Evolutionary conservation across 306 rosid species (phyloP).

Genomic region (Benincasa hispida): DNA sequence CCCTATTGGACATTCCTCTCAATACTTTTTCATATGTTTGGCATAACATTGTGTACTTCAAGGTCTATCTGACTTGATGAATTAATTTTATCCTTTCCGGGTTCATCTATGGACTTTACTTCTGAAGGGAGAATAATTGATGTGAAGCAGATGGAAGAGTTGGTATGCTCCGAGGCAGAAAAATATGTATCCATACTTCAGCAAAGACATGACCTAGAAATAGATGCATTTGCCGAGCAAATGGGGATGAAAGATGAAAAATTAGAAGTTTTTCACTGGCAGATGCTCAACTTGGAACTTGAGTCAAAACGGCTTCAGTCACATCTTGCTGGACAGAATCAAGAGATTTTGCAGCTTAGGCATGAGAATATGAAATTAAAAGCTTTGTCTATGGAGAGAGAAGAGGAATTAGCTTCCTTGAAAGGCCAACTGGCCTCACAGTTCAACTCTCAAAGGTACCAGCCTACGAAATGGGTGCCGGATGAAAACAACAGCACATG

Average conservation of each 20-base stretch:
- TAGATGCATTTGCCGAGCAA: conserved; percentile 90
- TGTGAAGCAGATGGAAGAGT: conserved; percentile 59
- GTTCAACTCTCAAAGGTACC: conserved; percentile 24
- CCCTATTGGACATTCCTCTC: not conserved
- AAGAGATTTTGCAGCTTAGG: conserved; percentile 58
- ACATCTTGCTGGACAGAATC: conserved; percentile 51
- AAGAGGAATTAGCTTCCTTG: conserved; percentile 43
- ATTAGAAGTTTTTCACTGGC: conserved; percentile 73
- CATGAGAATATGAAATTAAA: conserved; percentile 59
- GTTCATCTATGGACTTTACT: conserved; percentile 3
- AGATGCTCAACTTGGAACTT: conserved; percentile 60
- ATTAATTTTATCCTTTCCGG: not conserved
- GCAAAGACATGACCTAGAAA: conserved; percentile 74
- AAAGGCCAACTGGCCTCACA: conserved; percentile 52
- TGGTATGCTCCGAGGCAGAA: conserved; percentile 76
- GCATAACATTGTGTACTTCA: not conserved
- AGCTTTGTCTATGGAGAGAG: conserved; percentile 44
- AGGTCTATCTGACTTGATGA: not conserved
- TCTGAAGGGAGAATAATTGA: conserved; percentile 39
- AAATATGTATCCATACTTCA: conserved; percentile 56
- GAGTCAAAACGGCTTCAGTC: conserved; percentile 72
- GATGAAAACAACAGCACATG: conserved; percentile 25
- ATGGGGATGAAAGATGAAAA: conserved; percentile 78
- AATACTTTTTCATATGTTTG: not conserved
- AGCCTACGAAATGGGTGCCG: conserved; percentile 26